phyloP scores from a whole-genome alignment of 768 basidiomycete genomes.

The Harrya chromipes region DNA sequence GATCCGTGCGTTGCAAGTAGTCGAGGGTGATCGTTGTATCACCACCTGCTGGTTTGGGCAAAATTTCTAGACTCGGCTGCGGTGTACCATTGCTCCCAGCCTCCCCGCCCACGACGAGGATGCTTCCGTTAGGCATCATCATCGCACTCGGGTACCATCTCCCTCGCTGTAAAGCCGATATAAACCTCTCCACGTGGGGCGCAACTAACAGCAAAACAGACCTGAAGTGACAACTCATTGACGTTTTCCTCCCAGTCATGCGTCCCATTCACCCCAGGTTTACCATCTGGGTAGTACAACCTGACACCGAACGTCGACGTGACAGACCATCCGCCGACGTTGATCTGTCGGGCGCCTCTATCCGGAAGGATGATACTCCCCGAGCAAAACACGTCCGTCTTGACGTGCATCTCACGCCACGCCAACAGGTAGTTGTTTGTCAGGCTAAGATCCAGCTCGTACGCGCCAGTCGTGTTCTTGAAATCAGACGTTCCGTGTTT shows the following conservation, averaged over 20 bases:
- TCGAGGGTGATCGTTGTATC: conserved; percentile 58
- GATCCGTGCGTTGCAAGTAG: conserved; percentile 69
- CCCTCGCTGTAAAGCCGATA: conserved; percentile 39
- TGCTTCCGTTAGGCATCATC: conserved; percentile 68
- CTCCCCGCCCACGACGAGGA: conserved; percentile 75
- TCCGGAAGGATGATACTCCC: conserved; percentile 73
- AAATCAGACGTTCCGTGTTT: conserved; percentile 64
- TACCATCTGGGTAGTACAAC: conserved; percentile 69
- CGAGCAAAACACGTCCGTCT: conserved; percentile 80
- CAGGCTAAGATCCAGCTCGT: conserved; percentile 69
- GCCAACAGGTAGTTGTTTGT: conserved; percentile 41
- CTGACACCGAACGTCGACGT: conserved; percentile 71
- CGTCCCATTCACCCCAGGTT: conserved; percentile 64
- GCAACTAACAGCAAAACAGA: conserved; percentile 20
- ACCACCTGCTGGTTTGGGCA: conserved; percentile 68
- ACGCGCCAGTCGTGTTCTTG: conserved; percentile 69
- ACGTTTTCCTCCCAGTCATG: conserved; percentile 80
- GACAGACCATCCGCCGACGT: conserved; percentile 52
- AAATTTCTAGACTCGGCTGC: conserved; percentile 66
- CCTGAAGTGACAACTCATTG: conserved; percentile 57
- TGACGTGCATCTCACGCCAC: conserved; percentile 76
- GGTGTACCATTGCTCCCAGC: conserved; percentile 65
- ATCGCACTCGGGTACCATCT: conserved; percentile 80
- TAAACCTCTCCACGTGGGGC: too few species aligned
- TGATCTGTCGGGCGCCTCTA: conserved; percentile 45